Conservation (phyloP, 495 filamentous ascomycete genomes). For the Penicillium canariense region DNA sequence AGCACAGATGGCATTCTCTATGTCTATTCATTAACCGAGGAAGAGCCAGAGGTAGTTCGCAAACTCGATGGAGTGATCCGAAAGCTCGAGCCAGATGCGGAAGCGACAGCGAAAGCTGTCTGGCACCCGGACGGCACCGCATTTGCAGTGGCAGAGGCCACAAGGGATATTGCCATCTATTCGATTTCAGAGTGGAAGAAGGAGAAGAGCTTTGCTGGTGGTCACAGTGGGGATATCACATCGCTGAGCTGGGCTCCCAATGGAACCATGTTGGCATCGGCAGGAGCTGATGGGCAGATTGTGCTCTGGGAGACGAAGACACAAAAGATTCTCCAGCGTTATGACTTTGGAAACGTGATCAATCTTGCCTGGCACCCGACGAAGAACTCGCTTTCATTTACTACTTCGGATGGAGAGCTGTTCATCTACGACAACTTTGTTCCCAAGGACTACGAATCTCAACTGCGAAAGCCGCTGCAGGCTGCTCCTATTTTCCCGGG, state of each 20-base stretch:
- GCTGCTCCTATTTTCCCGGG: conserved; percentile 85
- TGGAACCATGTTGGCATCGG: conserved; percentile 79
- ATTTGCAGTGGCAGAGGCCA: conserved; percentile 81
- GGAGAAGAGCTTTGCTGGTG: conserved; percentile 71
- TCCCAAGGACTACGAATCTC: conserved; percentile 56
- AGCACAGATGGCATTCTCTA: conserved; percentile 87
- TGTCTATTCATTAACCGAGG: conserved; percentile 77
- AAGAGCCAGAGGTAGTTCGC: conserved; percentile 74
- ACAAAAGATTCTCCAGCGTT: conserved; percentile 63
- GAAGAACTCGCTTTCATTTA: conserved; percentile 84
- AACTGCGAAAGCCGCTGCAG: conserved; percentile 62
- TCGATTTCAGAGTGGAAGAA: conserved; percentile 84
- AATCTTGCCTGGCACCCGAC: conserved; percentile 88
- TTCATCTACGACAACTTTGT: conserved; percentile 85
- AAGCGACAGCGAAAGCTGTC: conserved; percentile 68
- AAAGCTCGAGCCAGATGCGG: conserved; percentile 71
- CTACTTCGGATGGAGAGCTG: conserved; percentile 84
- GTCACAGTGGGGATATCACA: conserved; percentile 83
- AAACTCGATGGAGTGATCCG: conserved; percentile 86
- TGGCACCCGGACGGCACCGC: conserved; percentile 97
- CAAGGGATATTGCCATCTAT: conserved; percentile 80
- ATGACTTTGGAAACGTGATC: conserved; percentile 76
- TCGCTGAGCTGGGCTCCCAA: conserved; percentile 92
- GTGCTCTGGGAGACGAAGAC: conserved; percentile 87
- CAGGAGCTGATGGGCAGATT: conserved; percentile 78